Conservation (phyloP, 352 stramenopile species). For the Globisporangium alternatum region DNA sequence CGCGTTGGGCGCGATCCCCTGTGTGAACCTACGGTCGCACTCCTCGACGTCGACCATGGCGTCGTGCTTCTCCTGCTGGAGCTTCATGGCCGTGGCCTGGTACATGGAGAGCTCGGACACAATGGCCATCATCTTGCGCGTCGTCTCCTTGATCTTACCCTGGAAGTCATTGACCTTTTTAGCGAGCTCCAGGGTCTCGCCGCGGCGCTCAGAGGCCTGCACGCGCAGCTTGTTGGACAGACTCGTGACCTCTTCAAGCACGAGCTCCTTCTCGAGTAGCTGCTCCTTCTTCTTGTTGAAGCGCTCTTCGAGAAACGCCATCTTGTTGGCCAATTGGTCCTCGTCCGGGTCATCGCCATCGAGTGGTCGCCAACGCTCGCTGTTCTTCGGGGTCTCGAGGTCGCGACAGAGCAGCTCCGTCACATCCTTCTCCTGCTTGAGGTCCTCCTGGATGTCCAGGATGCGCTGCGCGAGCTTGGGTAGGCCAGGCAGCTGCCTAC, state of each 20-base stretch:
- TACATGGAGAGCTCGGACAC: slow-evolving; percentile 95
- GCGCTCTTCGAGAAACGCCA: slow-evolving; percentile 81
- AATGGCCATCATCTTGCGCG: slow-evolving; percentile 93
- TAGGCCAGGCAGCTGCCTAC: slow-evolving; percentile 71
- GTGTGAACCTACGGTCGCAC: slow-evolving; percentile 45
- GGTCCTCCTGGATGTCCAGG: slow-evolving; percentile 72
- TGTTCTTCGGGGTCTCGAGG: slow-evolving; percentile 90
- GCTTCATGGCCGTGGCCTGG: slow-evolving; percentile 92
- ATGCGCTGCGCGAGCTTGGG: slow-evolving; percentile 83
- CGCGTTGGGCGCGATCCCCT: slow-evolving; percentile 70
- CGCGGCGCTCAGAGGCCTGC: slow-evolving; percentile 71
- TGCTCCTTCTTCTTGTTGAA: slow-evolving; percentile 92
- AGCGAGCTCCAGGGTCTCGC: slow-evolving; percentile 79
- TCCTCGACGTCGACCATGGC: slow-evolving; percentile 65
- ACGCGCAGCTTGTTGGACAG: slow-evolving; percentile 81
- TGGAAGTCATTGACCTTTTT: slow-evolving; percentile 92
- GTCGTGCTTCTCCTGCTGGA: slow-evolving; percentile 91
- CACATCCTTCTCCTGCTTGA: slow-evolving; percentile 82
- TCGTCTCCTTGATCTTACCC: slow-evolving; percentile 87
- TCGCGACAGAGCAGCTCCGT: slow-evolving; percentile 89
- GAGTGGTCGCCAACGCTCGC: slow-evolving; percentile 83
- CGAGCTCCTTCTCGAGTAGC: slow-evolving; percentile 92
- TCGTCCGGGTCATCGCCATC: slow-evolving; percentile 88
- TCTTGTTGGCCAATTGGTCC: slow-evolving; percentile 84
- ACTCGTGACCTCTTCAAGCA: slow-evolving; percentile 92